Conservation (phyloP, 768 basidiomycete species). For the Rubroboletus satanas region DNA sequence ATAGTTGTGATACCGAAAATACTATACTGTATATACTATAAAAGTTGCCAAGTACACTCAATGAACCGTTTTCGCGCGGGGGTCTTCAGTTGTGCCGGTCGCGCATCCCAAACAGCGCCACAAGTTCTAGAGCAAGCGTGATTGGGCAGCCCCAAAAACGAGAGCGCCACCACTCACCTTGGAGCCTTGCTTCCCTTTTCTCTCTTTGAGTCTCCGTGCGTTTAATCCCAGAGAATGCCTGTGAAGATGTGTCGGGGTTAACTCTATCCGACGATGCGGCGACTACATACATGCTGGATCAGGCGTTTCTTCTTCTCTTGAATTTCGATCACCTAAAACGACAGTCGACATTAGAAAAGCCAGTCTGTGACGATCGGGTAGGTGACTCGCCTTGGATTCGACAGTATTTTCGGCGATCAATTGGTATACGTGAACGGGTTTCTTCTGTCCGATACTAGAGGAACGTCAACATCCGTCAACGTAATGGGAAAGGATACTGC, state of each 20-base stretch:
- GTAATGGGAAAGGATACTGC: constrained; percentile 1
- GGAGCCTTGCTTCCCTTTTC: constrained; percentile 75
- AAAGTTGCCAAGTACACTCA: background rate
- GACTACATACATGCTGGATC: constrained; percentile 58
- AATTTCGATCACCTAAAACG: constrained; percentile 68
- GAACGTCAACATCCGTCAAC: constrained; percentile 3
- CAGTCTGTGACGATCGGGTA: background rate
- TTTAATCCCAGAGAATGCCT: constrained; percentile 87
- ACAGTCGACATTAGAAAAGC: background rate
- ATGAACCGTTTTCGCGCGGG: background rate
- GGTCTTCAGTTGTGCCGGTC: constrained; percentile 7
- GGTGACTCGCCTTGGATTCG: constrained; percentile 66
- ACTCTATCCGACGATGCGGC: background rate
- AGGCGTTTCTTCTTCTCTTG: constrained; percentile 81
- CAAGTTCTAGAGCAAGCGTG: constrained; percentile 43
- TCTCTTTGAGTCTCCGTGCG: constrained; percentile 69
- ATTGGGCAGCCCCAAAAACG: background rate
- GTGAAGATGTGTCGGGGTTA: background rate
- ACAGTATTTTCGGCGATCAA: constrained; percentile 87
- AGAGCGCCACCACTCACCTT: constrained; percentile 47
- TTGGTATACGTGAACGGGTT: constrained; percentile 82
- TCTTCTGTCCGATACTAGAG: constrained; percentile 71
- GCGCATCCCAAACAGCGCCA: constrained; percentile 52
- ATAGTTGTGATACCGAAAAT: constrained; percentile 3
- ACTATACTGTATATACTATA: constrained; percentile 18